Percentiles rank a stretch among this genome's conserved stretches.
Conservation (phyloP, 208 protist genomes). For the Leishmania turanica region DNA sequence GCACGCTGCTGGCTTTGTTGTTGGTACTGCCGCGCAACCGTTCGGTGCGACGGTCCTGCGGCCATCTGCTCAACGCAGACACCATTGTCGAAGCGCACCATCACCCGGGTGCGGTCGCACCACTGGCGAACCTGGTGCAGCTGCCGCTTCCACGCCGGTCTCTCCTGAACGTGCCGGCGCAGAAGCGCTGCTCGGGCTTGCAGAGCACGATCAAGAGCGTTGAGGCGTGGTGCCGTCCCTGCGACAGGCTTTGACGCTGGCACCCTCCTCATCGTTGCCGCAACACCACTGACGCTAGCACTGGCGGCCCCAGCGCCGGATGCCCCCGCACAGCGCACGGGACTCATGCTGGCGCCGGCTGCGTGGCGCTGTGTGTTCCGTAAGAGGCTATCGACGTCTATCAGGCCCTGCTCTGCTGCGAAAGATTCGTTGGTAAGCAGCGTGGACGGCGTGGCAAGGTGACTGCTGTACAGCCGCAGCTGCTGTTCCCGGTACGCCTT, state of each 20-base stretch:
- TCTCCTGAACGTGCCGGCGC: slow-evolving; percentile 19
- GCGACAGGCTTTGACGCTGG: background rate
- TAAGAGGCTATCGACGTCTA: slow-evolving; percentile 26
- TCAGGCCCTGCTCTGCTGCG: background rate
- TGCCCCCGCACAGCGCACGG: background rate
- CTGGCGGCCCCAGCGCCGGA: background rate
- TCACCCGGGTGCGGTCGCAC: slow-evolving; percentile 48
- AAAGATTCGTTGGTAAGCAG: background rate
- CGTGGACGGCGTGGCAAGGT: slow-evolving; percentile 6
- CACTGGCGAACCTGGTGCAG: slow-evolving; percentile 52
- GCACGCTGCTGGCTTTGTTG: background rate
- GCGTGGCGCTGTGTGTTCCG: background rate
- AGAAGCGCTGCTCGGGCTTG: slow-evolving; percentile 27
- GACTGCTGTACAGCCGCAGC: slow-evolving; percentile 25
- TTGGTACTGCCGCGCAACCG: slow-evolving; percentile 1
- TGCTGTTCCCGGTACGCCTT: slow-evolving; percentile 25
- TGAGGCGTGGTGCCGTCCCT: background rate
- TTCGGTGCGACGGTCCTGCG: slow-evolving; percentile 4
- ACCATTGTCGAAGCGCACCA: slow-evolving; percentile 31
- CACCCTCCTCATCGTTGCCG: background rate
- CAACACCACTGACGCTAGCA: background rate
- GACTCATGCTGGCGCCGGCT: background rate
- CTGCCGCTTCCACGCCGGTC: slow-evolving; percentile 35
- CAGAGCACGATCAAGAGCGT: slow-evolving; percentile 27
- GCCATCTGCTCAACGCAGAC: slow-evolving; percentile 26